Base-by-base conservation (phyloP, 2,329 filamentous ascomycete species). In the Fusarium phyllophilum region DNA sequence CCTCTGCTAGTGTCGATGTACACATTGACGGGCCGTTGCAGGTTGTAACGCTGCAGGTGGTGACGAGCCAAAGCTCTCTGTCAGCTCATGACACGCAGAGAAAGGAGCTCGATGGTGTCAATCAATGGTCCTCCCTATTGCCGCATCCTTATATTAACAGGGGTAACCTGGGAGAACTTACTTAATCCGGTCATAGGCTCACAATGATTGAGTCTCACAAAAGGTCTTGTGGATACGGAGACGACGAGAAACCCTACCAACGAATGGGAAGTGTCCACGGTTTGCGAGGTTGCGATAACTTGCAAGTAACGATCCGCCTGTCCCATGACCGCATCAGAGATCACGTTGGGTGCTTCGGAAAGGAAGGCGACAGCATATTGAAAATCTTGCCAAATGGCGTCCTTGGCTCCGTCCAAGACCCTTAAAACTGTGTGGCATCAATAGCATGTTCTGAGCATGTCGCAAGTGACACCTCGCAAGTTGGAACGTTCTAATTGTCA, bases 381-480 rank as follows among this genome's bases (percentile, higher is more conserved):
- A 49, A n/a, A 39, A 55, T n/a, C 34, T 22, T 45, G 44, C 26
- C 48, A 45, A 54, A 38, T 39, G 46, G 38, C 61, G 49, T 42
- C 33, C 55, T 33, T 31, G 41, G 42, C 64, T 49, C 41, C 48
- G 46, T 22, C 51, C 49, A 44, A 64, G 49, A 41, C 49, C 64
- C 54, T 36, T 31, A 39, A 70, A 46, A 51, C 48, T 59, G 41
- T 66, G 74, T 72, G 42, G 22, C 48, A 77, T 76, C 72, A 75
- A 65, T 63, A 74, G 64, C 67, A 55, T 60, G 55, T 69, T 77
- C 62, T 68, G 66, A 73, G 75, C 46, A 52, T 64, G 66, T 66
- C 63, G 57, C 63, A 58, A 62, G 60, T 54, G 62, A 70, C 62
- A 54, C 46, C 61, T 71, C 57, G 49, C 64, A 75, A 61, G 56